These are phyloP conservation scores for Schizophyllum commune DNA, from an alignment of 1,284 basidiomycete species.

Conservation along the genomic window DNA sequence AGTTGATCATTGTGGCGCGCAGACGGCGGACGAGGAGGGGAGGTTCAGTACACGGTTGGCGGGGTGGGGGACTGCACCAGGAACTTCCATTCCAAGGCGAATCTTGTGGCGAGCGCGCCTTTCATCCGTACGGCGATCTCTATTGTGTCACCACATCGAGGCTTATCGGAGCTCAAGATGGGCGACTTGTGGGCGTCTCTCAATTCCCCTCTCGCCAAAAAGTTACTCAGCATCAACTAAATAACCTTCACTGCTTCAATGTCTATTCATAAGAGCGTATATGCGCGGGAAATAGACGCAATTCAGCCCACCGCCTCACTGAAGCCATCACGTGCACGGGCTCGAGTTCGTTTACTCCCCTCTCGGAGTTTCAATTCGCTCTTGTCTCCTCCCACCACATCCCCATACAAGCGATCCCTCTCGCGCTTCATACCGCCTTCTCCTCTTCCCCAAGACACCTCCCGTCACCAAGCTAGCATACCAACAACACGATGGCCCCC, in stretches of 20 bases:
- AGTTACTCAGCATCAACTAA: too few relatives aligned
- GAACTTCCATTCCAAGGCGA: neutral
- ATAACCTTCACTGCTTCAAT: neutral
- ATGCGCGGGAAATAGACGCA: neutral
- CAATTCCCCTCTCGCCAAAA: neutral
- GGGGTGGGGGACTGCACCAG: neutral
- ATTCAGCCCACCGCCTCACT: neutral
- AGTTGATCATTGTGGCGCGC: neutral
- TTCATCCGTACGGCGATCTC: neutral
- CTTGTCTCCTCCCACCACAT: neutral
- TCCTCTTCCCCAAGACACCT: neutral
- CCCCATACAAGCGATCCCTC: neutral
- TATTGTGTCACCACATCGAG: neutral
- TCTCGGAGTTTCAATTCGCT: neutral
- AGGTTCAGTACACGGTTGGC: neutral
- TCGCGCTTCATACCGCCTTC: neutral
- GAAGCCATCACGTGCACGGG: neutral
- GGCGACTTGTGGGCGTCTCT: neutral
- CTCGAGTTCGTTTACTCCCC: neutral
- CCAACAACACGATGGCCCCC: slow-evolving; percentile 20
- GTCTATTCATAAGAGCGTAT: neutral
- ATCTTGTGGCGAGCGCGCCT: neutral
- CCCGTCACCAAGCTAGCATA: slow-evolving; percentile 2
- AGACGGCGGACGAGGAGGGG: neutral
- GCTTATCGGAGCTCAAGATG: neutral